These are phyloP conservation scores for Fusarium circinatum DNA, from an alignment of 2,329 filamentous ascomycete genomes.

Conservation along the genomic window DNA sequence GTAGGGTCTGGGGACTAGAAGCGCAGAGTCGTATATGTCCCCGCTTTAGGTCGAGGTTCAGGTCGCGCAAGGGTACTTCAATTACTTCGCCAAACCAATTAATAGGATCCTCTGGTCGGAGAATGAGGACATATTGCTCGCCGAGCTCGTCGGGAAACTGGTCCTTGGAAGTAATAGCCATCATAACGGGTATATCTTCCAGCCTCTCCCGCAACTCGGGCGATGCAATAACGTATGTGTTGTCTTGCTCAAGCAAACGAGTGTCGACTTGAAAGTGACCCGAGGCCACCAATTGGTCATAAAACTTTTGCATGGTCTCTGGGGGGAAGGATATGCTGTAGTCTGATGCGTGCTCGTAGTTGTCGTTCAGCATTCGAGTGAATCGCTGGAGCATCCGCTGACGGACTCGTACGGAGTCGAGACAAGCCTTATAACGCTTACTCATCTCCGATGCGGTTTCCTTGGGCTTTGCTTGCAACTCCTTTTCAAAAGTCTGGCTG, in stretches of 20 bases:
- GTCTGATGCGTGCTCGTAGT: conserved; percentile 96
- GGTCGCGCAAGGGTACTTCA: conserved; percentile 76
- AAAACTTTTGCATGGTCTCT: conserved; percentile 77
- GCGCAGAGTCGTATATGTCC: conserved; percentile 90
- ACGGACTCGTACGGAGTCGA: conserved; percentile 95
- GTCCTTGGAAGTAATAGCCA: conserved; percentile 73
- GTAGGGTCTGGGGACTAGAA: conserved; percentile 82
- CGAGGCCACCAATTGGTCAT: conserved; percentile 81
- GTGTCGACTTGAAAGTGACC: conserved; percentile 90
- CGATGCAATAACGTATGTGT: conserved; percentile 86
- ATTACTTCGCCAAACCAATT: conserved; percentile 85
- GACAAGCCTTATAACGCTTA: conserved; percentile 93
- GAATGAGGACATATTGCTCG: conserved; percentile 81
- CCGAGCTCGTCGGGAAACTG: conserved; percentile 74
- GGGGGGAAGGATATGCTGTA: conserved; percentile 82
- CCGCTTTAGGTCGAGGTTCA: conserved; percentile 84
- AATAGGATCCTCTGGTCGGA: conserved; percentile 82
- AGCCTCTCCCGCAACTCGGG: conserved; percentile 78
- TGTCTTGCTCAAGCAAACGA: conserved; percentile 74
- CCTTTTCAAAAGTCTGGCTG: conserved; percentile 90
- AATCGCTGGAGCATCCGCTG: conserved; percentile 98
- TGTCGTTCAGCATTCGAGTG: conserved; percentile 86
- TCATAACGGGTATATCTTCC: conserved; percentile 85
- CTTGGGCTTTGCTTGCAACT: conserved; percentile 84
- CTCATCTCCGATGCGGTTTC: conserved; percentile 91